Evolutionary conservation across 345 rosid species (phyloP).

Genomic region (Gossypium raimondii): DNA sequence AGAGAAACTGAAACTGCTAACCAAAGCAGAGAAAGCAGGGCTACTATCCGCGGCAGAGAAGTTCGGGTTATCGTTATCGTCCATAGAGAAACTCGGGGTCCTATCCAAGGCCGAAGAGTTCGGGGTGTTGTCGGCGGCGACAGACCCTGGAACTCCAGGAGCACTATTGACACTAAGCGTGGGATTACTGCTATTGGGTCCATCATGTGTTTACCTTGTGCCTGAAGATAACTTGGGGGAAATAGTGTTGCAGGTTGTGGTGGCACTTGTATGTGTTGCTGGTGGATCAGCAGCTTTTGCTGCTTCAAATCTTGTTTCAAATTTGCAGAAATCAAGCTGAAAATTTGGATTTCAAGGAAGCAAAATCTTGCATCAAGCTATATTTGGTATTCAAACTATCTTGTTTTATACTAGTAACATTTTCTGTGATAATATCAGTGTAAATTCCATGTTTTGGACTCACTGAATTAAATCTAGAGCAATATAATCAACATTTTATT

Average conservation of each 20-base stretch:
- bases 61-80: slow-evolving; percentile 70
- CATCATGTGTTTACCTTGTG: slow-evolving; percentile 62
- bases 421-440: not conserved
- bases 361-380: slow-evolving; percentile 15
- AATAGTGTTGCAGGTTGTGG: slow-evolving; percentile 51
- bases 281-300: slow-evolving; percentile 95
- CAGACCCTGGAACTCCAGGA: slow-evolving; percentile 72
- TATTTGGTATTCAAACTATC: slow-evolving; percentile 47
- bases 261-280: slow-evolving; percentile 51
- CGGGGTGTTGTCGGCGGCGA: slow-evolving; percentile 84
- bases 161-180: slow-evolving; percentile 58
- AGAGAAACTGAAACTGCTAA: slow-evolving; percentile 80
- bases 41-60: slow-evolving; percentile 87
- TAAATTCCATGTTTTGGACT: too few species aligned
- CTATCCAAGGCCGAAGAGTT: slow-evolving; percentile 89
- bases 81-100: slow-evolving; percentile 88
- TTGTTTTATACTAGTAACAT: slow-evolving; percentile 5
- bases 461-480: too few species aligned
- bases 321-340: slow-evolving; percentile 68
- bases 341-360: not conserved
- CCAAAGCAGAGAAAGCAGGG: slow-evolving; percentile 89
- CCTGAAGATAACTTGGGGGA: slow-evolving; percentile 82
- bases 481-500: too few species aligned
- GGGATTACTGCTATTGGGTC: slow-evolving; percentile 70
- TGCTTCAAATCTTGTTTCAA: slow-evolving; percentile 69